Conservation (phyloP, 176 grass and related monocot genomes). For the Ampelocalamus luodianensis region DNA sequence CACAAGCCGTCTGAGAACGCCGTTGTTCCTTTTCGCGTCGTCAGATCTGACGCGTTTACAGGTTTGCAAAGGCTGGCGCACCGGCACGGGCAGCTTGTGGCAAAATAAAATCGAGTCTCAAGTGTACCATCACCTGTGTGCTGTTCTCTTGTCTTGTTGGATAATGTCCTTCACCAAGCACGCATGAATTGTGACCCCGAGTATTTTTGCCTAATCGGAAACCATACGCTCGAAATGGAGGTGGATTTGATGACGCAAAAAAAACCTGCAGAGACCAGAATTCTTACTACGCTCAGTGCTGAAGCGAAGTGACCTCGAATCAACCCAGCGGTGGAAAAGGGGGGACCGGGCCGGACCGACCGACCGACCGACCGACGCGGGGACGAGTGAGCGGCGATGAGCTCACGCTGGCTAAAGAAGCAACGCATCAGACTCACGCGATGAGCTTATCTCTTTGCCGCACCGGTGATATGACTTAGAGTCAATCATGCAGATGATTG, state of each 20-base stretch:
- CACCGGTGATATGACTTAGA: too few species aligned
- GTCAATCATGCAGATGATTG: too few species aligned
- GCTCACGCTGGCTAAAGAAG: slow-evolving; percentile 33
- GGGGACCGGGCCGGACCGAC: background rate
- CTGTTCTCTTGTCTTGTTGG: background rate
- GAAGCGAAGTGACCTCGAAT: slow-evolving; percentile 29
- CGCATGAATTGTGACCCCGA: too few species aligned
- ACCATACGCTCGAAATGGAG: too few species aligned
- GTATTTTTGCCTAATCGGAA: too few species aligned
- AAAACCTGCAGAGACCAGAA: background rate
- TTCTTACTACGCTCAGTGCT: slow-evolving; percentile 26
- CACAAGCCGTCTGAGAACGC: slow-evolving; percentile 25
- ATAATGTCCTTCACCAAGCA: too few species aligned
- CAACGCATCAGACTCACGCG: slow-evolving; percentile 12
- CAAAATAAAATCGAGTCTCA: background rate
- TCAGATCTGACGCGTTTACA: slow-evolving; percentile 16
- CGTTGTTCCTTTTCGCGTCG: background rate
- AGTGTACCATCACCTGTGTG: background rate
- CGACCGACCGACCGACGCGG: too few species aligned
- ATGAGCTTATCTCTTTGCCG: background rate
- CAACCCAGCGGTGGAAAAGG: background rate
- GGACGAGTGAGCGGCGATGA: background rate
- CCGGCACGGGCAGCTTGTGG: background rate
- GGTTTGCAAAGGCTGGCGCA: background rate
- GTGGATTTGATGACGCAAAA: too few species aligned